phyloP scores from a whole-genome alignment of 179 eudicot genomes.

The Sideroxylon spinosum region DNA sequence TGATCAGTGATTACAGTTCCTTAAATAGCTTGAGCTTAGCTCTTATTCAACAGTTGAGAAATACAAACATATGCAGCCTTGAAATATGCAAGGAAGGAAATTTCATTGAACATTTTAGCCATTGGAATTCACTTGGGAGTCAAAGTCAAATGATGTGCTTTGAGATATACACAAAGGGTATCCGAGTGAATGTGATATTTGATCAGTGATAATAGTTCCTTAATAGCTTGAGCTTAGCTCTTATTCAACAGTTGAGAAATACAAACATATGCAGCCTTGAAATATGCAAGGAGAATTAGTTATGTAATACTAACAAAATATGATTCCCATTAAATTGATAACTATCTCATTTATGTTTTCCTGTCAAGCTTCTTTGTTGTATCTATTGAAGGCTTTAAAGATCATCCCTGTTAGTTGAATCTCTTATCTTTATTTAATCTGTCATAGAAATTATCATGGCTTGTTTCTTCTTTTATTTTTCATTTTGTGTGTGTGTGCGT shows the following conservation, averaged over 20 bases:
- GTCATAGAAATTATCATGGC: background rate
- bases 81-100: background rate
- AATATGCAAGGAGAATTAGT: background rate
- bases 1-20: slow-evolving; percentile 4
- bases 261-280: background rate
- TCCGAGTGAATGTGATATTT: background rate
- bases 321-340: no score
- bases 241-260: background rate
- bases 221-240: background rate
- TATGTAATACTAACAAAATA: no score
- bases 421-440: background rate
- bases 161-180: background rate
- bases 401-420: no score
- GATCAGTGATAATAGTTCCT: slow-evolving; percentile 6
- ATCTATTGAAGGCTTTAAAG: background rate
- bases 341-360: background rate
- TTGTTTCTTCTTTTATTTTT: background rate
- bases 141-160: background rate
- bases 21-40: background rate
- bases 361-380: background rate
- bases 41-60: background rate
- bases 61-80: background rate
- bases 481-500: no score
- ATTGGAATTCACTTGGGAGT: background rate
- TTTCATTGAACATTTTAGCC: no score